phyloP scores from a whole-genome alignment of 306 rosid species.

The Corylus avellana region DNA sequence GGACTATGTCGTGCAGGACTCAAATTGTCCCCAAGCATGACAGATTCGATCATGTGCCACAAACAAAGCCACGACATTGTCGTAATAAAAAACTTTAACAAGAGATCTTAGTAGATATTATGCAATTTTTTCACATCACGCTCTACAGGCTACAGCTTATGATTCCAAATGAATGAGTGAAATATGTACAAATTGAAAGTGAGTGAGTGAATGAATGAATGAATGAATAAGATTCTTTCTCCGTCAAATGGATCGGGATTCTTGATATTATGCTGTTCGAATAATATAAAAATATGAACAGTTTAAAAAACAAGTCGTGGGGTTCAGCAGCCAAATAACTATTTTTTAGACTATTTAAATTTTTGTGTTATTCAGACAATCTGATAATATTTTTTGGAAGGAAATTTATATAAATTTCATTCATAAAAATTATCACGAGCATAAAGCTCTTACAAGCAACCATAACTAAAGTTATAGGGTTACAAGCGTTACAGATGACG shows the following conservation, averaged over 20 bases:
- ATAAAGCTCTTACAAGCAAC: too few species aligned
- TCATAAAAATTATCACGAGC: too few species aligned
- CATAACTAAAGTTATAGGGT: too few species aligned
- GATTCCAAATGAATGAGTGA: constrained; percentile 35
- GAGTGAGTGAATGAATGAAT: constrained; percentile 8
- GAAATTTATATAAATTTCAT: too few species aligned
- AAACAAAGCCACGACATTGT: constrained; percentile 41
- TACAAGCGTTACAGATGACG: too few species aligned
- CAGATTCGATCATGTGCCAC: constrained; percentile 40
- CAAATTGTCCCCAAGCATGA: constrained; percentile 38
- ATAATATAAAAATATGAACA: too few species aligned
- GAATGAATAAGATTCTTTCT: too few species aligned
- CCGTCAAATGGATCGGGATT: not conserved
- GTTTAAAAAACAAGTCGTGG: too few species aligned
- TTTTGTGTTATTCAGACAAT: too few species aligned
- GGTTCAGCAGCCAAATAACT: too few species aligned
- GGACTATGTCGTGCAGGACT: constrained; percentile 65
- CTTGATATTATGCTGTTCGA: not conserved
- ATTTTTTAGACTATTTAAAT: too few species aligned
- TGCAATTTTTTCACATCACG: constrained; percentile 40
- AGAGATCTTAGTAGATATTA: constrained; percentile 35
- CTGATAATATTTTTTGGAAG: too few species aligned
- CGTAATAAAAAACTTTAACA: constrained; percentile 23
- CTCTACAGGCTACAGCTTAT: constrained; percentile 46
- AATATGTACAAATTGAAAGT: constrained; percentile 2